Conservation (phyloP, 768 basidiomycete genomes). For the Scleroderma citrinum region DNA sequence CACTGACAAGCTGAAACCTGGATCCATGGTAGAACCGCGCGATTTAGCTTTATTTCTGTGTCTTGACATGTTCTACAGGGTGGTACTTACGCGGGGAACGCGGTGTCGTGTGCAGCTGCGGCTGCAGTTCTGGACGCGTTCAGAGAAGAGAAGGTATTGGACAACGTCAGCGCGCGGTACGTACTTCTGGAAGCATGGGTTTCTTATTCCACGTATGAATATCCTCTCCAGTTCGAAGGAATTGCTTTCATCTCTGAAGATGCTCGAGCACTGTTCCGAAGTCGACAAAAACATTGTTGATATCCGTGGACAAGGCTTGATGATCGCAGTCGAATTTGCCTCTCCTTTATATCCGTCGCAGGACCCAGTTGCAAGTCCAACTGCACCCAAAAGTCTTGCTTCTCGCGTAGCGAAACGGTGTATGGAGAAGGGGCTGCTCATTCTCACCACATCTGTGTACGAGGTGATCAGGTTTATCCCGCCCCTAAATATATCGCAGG, state of each 20-base stretch:
- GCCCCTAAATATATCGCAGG: slow-evolving; percentile 71
- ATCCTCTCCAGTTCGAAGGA: slow-evolving; percentile 53
- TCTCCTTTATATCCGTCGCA: slow-evolving; percentile 50
- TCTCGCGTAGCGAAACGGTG: slow-evolving; percentile 70
- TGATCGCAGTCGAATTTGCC: slow-evolving; percentile 80
- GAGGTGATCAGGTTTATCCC: slow-evolving; percentile 93
- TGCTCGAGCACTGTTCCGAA: slow-evolving; percentile 47
- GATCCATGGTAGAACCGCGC: slow-evolving; percentile 57
- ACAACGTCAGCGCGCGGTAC: slow-evolving; percentile 71
- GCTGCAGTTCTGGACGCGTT: slow-evolving; percentile 76
- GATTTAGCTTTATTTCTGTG: not conserved
- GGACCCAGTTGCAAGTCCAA: slow-evolving; percentile 37
- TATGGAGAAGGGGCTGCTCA: slow-evolving; percentile 78
- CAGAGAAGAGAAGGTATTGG: slow-evolving; percentile 71
- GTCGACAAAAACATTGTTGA: slow-evolving; percentile 66
- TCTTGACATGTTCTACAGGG: slow-evolving; percentile 40
- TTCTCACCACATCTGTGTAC: slow-evolving; percentile 86
- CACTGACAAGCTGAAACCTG: slow-evolving; percentile 71
- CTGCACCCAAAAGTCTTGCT: slow-evolving; percentile 52
- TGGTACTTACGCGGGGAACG: slow-evolving; percentile 90
- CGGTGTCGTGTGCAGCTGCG: slow-evolving; percentile 88
- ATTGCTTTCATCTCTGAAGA: slow-evolving; percentile 56
- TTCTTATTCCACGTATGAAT: not conserved
- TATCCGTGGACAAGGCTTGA: slow-evolving; percentile 83
- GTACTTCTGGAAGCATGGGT: slow-evolving; percentile 7